Percentiles rank a stretch among this genome's conserved stretches.
Conservation (phyloP, 371 early-diverging fungal species). For the Phascolomyces articulosus region DNA sequence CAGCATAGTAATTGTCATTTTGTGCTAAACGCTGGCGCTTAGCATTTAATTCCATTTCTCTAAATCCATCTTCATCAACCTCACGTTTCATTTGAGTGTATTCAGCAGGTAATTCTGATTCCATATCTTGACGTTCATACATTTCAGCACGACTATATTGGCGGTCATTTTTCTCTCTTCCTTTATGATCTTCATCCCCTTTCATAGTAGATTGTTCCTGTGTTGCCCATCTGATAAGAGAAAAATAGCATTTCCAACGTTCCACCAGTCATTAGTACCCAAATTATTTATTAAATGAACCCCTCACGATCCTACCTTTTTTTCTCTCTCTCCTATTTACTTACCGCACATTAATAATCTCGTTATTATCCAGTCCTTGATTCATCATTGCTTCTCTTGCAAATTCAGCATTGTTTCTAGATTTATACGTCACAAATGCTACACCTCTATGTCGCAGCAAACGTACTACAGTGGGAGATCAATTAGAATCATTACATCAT, state of each 20-base stretch:
- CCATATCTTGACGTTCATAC: constrained; percentile 51
- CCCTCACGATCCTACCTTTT: background rate
- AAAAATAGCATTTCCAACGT: background rate
- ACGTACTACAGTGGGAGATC: constrained; percentile 35
- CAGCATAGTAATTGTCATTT: constrained; percentile 17
- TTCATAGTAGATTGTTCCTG: constrained; percentile 79
- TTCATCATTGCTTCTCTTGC: constrained; percentile 91
- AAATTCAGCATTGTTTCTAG: constrained; percentile 80
- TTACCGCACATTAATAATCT: constrained; percentile 51
- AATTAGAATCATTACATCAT: background rate
- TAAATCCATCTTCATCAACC: constrained; percentile 41
- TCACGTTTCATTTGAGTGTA: constrained; percentile 39
- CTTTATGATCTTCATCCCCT: constrained; percentile 31
- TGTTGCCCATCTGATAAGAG: constrained; percentile 71
- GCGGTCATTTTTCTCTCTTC: background rate
- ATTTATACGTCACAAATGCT: constrained; percentile 80
- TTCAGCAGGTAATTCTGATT: constrained; percentile 68
- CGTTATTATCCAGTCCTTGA: constrained; percentile 76
- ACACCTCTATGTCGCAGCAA: constrained; percentile 71
- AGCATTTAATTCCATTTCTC: constrained; percentile 34
- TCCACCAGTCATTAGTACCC: background rate
- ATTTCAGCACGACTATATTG: constrained; percentile 8
- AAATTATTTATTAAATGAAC: background rate
- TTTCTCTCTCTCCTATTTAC: background rate
- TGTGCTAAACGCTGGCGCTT: constrained; percentile 45